phyloP scores from a whole-genome alignment of 208 protist species.

The Trypanosoma mega region DNA sequence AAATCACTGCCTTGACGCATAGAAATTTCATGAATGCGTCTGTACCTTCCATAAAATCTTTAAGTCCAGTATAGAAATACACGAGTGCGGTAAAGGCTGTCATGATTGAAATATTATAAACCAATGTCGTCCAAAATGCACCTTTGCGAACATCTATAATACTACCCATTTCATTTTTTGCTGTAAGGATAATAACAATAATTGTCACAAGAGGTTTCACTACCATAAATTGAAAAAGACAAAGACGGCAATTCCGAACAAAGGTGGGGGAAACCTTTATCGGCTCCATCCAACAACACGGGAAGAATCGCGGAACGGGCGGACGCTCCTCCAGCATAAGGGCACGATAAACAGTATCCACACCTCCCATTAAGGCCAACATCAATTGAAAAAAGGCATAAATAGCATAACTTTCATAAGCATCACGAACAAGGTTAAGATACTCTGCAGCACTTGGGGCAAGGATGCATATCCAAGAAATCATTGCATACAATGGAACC shows the following conservation, averaged over 20 bases:
- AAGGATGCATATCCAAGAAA: conserved; percentile 80
- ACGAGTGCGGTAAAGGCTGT: conserved; percentile 90
- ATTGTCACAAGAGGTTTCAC: conserved; percentile 87
- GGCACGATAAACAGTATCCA: conserved; percentile 80
- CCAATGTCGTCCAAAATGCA: conserved; percentile 88
- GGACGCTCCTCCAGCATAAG: conserved; percentile 84
- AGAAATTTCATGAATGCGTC: conserved; percentile 92
- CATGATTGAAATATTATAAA: conserved; percentile 93
- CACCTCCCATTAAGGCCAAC: conserved; percentile 90
- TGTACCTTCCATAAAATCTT: conserved; percentile 87
- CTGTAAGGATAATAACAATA: conserved; percentile 77
- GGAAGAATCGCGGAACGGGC: conserved; percentile 77
- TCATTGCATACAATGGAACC: conserved; percentile 91
- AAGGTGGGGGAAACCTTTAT: conserved; percentile 84
- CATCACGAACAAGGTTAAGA: conserved; percentile 89
- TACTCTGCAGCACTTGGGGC: conserved; percentile 76
- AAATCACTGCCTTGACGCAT: conserved; percentile 91
- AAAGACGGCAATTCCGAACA: conserved; percentile 84
- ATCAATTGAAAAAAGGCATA: conserved; percentile 95
- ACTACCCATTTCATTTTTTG: conserved; percentile 67
- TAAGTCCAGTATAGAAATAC: conserved; percentile 89
- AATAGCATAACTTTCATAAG: conserved; percentile 94
- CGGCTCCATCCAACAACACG: conserved; percentile 79
- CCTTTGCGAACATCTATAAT: conserved; percentile 79
- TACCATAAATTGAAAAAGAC: conserved; percentile 92